These are phyloP conservation scores for Oryza nivara DNA, from an alignment of 176 grass and related monocot genomes.

Conservation along the genomic window DNA sequence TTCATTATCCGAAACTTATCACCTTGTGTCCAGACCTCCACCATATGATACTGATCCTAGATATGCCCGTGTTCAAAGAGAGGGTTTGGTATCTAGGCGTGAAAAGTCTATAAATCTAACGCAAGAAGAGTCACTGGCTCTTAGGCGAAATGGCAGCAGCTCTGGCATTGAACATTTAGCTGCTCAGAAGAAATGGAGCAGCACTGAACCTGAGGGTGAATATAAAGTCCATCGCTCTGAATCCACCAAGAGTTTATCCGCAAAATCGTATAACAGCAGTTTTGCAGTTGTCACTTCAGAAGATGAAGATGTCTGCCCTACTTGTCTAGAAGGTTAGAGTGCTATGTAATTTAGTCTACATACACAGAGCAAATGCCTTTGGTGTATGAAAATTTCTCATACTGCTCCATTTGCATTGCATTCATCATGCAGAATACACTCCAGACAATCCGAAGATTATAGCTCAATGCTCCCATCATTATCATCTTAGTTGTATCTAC, in stretches of 20 bases:
- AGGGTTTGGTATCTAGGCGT: conserved; percentile 84
- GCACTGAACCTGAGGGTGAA: conserved; percentile 63
- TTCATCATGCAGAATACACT: conserved; percentile 69
- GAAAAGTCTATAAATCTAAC: conserved; percentile 78
- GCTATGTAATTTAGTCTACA: neutral
- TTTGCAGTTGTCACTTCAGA: conserved; percentile 62
- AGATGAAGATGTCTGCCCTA: conserved; percentile 92
- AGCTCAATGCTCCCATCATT: conserved; percentile 85
- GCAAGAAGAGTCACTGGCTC: conserved; percentile 68
- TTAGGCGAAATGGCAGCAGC: conserved; percentile 79
- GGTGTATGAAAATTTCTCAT: conserved; percentile 15
- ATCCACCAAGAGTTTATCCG: conserved; percentile 72
- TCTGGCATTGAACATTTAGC: conserved; percentile 66
- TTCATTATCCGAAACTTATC: conserved; percentile 62
- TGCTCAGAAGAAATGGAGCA: conserved; percentile 67
- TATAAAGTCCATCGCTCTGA: conserved; percentile 61
- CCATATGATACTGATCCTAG: conserved; percentile 74
- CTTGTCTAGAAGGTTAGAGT: conserved; percentile 83
- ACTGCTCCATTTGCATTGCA: neutral
- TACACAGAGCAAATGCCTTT: neutral
- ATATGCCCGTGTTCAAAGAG: conserved; percentile 70
- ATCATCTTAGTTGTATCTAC: conserved; percentile 96
- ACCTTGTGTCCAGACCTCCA: conserved; percentile 74
- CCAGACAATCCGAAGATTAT: conserved; percentile 83
- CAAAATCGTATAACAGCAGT: conserved; percentile 61